Conservation (phyloP, 345 rosid genomes). For the Hibiscus mutabilis region DNA sequence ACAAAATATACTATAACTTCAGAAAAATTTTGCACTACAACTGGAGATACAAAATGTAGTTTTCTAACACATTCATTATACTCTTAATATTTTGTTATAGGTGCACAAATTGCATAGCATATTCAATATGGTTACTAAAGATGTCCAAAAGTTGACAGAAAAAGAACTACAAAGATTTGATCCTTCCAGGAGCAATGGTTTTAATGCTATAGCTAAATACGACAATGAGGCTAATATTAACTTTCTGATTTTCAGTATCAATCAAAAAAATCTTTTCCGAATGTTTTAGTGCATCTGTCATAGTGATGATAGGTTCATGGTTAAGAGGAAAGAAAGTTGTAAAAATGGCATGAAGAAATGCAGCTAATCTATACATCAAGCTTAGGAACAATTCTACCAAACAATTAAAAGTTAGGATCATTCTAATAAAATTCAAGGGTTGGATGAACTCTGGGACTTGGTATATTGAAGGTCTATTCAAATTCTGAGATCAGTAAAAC, state of each 20-base stretch:
- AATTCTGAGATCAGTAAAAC: neutral
- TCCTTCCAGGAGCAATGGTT: neutral
- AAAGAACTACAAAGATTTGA: neutral
- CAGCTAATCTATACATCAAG: neutral
- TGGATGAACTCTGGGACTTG: neutral
- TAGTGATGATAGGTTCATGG: no score
- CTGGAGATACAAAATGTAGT: neutral
- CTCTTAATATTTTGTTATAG: neutral
- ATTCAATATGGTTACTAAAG: neutral
- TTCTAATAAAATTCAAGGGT: neutral
- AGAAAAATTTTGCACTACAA: neutral
- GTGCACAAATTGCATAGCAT: neutral
- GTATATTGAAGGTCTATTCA: neutral
- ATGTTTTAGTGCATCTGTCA: neutral
- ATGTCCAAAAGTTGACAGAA: slow-evolving; percentile 4
- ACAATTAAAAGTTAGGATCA: neutral
- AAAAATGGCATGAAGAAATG: neutral
- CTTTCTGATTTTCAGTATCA: neutral
- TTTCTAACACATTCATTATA: neutral
- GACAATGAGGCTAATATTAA: neutral
- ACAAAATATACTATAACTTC: slow-evolving; percentile 1
- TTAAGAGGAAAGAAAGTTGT: neutral
- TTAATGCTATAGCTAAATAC: neutral
- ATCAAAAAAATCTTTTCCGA: neutral
- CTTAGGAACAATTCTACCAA: neutral